Conservation (phyloP, 2,329 filamentous ascomycete genomes). For the Colletotrichum chrysophilum region DNA sequence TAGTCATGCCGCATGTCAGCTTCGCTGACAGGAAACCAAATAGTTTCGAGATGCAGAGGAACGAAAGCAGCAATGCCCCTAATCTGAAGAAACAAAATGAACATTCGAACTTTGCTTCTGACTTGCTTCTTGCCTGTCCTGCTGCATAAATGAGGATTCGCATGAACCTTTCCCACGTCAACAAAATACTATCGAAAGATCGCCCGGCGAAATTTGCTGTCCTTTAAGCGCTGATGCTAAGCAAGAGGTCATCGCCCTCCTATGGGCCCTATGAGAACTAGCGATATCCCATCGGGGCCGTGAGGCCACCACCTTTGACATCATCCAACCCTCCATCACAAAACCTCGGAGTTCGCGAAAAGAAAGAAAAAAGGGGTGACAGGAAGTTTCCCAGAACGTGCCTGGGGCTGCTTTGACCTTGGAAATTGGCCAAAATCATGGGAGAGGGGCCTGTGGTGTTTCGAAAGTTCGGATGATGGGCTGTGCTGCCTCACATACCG, state of each 20-base stretch:
- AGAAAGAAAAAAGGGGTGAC: not conserved
- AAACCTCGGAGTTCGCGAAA: not conserved
- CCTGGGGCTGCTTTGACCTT: slow-evolving; percentile 1
- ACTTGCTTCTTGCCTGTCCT: not conserved
- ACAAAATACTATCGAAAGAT: not conserved
- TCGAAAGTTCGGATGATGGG: slow-evolving; percentile 21
- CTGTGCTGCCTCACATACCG: slow-evolving; percentile 17
- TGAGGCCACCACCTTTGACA: slow-evolving; percentile 6
- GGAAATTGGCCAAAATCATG: slow-evolving; percentile 6
- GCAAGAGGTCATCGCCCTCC: not conserved
- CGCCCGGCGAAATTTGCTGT: not conserved
- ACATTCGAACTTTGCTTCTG: not conserved
- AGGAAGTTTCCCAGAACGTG: not conserved
- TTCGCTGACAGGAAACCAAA: not conserved
- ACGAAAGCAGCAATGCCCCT: not conserved
- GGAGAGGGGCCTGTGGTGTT: slow-evolving; percentile 4
- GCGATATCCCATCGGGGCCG: not conserved
- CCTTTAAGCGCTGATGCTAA: not conserved
- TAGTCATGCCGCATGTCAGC: not conserved
- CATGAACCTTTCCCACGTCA: not conserved
- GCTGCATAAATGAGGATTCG: slow-evolving; percentile 3
- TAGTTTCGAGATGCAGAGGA: not conserved
- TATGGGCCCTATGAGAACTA: not conserved
- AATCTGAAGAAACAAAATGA: not conserved
- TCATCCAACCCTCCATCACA: not conserved